Evolutionary conservation across 2,329 filamentous ascomycete genomes (phyloP).

Genomic region (Fusarium sp.): DNA sequence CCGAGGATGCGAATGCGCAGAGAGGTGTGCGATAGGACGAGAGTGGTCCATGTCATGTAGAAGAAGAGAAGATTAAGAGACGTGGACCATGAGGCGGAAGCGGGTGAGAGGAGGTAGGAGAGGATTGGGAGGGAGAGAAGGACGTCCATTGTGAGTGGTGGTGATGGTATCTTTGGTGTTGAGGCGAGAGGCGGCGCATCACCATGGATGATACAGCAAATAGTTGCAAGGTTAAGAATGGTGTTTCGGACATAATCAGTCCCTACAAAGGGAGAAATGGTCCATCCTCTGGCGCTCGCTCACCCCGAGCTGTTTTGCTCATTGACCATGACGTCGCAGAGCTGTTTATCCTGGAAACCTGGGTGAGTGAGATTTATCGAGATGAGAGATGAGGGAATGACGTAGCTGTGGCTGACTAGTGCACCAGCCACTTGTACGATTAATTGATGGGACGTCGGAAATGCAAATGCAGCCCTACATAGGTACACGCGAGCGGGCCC

Average conservation of each 20-base stretch:
- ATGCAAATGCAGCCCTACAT: background rate
- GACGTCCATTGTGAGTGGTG: constrained; percentile 63
- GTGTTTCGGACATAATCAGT: background rate
- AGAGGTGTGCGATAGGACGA: constrained; percentile 79
- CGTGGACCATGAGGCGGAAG: constrained; percentile 74
- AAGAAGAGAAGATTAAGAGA: constrained; percentile 89
- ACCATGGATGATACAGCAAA: background rate
- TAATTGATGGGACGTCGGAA: too few species aligned
- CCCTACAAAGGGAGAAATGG: background rate
- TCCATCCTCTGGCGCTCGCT: background rate
- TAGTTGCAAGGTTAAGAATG: background rate
- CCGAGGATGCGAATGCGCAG: constrained; percentile 79
- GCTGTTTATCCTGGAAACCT: constrained; percentile 17
- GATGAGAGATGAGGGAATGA: constrained; percentile 16
- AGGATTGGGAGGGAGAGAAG: constrained; percentile 77
- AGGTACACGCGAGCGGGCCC: too few species aligned
- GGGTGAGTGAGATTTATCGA: background rate
- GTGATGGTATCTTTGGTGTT: constrained; percentile 12
- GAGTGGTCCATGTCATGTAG: constrained; percentile 87
- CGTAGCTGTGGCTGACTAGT: constrained; percentile 36
- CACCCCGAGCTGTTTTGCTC: background rate
- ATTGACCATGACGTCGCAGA: constrained; percentile 30
- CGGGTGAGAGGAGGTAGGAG: constrained; percentile 70
- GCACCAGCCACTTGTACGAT: constrained; percentile 17
- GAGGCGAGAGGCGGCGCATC: constrained; percentile 16